Conservation (phyloP, 129 eudicot genomes). For the Heracleum sosnowskyi region DNA sequence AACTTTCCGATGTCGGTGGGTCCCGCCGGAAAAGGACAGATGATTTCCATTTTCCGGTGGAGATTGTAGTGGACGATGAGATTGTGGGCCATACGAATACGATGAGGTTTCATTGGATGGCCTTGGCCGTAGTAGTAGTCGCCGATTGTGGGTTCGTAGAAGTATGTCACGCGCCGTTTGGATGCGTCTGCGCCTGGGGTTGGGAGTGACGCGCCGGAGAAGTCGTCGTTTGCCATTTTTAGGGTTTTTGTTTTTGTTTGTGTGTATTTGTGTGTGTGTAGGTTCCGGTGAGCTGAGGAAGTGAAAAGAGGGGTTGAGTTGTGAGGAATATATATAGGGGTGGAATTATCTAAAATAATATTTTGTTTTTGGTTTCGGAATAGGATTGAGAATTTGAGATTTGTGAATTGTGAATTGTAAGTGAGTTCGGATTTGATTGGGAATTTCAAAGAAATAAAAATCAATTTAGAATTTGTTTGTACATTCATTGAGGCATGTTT, state of each 20-base stretch:
- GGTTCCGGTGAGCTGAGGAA: background rate
- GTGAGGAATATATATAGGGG: too few relatives aligned
- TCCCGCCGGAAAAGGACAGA: constrained; percentile 66
- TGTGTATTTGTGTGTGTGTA: background rate
- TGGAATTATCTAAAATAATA: too few relatives aligned
- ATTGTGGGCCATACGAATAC: constrained; percentile 87
- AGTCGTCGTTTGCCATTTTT: constrained; percentile 25
- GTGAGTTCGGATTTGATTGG: too few relatives aligned
- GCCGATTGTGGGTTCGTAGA: constrained; percentile 87
- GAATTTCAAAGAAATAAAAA: too few relatives aligned
- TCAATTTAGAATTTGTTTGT: too few relatives aligned
- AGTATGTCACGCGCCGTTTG: constrained; percentile 85
- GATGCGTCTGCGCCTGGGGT: constrained; percentile 53
- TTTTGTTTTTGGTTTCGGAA: too few relatives aligned
- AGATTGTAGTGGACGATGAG: constrained; percentile 70
- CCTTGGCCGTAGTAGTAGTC: constrained; percentile 93
- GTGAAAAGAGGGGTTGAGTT: background rate
- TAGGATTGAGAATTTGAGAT: too few relatives aligned
- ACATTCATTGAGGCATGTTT: too few relatives aligned
- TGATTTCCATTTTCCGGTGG: constrained; percentile 76
- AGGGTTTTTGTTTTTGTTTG: background rate
- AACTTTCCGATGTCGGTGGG: constrained; percentile 55
- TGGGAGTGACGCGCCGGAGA: constrained; percentile 67
- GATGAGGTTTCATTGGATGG: constrained; percentile 96
- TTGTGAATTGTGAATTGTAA: too few relatives aligned